phyloP scores from a whole-genome alignment of 331 rosid species.

The Malus hybrid region DNA sequence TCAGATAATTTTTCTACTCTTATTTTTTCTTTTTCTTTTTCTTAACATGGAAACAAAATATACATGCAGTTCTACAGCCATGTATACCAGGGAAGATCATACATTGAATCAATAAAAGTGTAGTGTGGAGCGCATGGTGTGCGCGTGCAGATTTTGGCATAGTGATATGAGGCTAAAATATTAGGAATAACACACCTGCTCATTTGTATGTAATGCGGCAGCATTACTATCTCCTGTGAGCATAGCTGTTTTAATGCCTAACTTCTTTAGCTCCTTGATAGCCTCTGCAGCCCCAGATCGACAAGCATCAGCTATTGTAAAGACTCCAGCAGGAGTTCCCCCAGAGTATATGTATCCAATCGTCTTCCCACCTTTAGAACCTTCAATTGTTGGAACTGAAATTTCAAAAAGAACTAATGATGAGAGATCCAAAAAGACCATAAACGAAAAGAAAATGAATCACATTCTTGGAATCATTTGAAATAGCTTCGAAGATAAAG shows the following conservation, averaged over 20 bases:
- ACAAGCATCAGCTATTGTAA: conserved; percentile 66
- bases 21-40: background rate
- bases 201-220: conserved; percentile 70
- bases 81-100: background rate
- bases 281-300: conserved; percentile 73
- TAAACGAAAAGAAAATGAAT: background rate
- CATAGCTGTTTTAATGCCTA: conserved; percentile 82
- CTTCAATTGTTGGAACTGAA: conserved; percentile 43
- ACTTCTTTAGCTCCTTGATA: conserved; percentile 43
- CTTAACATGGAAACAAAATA: background rate
- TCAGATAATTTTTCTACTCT: conserved; percentile 11
- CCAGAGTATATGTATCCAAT: conserved; percentile 64
- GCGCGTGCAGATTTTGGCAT: background rate
- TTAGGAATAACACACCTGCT: conserved; percentile 42
- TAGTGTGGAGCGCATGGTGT: background rate
- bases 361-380: conserved; percentile 52
- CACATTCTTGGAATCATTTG: background rate
- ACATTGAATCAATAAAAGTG: no score
- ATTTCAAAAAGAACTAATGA: background rate
- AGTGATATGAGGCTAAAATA: background rate
- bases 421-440: background rate
- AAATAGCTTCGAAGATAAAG: background rate
- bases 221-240: conserved; percentile 81
- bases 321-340: conserved; percentile 39
- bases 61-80: background rate